Conservation (phyloP, 768 basidiomycete genomes). For the Lactarius pseudohatsudake region DNA sequence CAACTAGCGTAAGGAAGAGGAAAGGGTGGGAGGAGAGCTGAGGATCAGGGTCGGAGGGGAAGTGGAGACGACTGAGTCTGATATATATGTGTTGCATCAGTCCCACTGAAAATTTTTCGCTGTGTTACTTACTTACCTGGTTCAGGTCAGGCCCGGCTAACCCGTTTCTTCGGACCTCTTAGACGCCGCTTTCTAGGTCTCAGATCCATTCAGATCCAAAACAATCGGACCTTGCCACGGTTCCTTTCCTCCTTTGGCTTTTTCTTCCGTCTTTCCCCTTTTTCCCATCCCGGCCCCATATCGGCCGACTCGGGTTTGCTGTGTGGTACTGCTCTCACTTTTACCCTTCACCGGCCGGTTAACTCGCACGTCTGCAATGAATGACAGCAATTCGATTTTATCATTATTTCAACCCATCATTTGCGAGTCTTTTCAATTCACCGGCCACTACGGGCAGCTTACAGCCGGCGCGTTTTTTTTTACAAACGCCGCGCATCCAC, state of each 20-base stretch:
- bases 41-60: conserved; percentile 25
- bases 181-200: not conserved
- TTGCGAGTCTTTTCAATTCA: not conserved
- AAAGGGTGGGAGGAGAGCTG: not conserved
- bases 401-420: not conserved
- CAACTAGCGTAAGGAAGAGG: not conserved
- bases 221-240: conserved; percentile 19
- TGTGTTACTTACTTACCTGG: not conserved
- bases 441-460: not conserved
- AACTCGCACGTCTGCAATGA: no score
- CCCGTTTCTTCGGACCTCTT: conserved; percentile 7
- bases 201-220: conserved; percentile 16
- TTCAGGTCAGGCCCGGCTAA: not conserved
- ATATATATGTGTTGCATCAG: conserved; percentile 21
- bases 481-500: conserved; percentile 15
- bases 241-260: not conserved
- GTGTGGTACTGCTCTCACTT: not conserved
- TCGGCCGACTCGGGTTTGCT: not conserved
- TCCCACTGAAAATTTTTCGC: not conserved
- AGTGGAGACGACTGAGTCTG: not conserved
- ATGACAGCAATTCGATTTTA: no score
- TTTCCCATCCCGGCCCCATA: conserved; percentile 3
- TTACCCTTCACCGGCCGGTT: no score
- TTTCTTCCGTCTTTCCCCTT: not conserved
- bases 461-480: conserved; percentile 8